These are phyloP conservation scores for Epichloe scottii DNA, from an alignment of 2,329 filamentous ascomycete genomes.

Conservation along the genomic window DNA sequence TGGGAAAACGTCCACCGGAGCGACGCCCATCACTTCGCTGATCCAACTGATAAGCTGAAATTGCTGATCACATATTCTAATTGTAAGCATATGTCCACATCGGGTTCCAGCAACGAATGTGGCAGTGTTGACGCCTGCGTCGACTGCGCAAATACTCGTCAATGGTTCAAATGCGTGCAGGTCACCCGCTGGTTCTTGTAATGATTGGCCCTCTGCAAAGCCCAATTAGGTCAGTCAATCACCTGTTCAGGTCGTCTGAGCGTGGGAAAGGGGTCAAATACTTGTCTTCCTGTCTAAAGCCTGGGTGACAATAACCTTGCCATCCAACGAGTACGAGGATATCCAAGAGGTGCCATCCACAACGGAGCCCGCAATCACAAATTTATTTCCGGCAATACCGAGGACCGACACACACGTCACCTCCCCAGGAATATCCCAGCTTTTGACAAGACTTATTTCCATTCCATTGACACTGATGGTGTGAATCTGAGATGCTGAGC, in stretches of 20 bases:
- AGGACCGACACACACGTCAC: slow-evolving; percentile 34
- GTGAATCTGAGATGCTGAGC: slow-evolving; percentile 25
- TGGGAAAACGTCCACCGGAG: slow-evolving; percentile 23
- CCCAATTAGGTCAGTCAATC: neutral
- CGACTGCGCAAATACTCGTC: slow-evolving; percentile 30
- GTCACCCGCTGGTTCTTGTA: neutral
- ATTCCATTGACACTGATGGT: slow-evolving; percentile 24
- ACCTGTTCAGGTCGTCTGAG: neutral
- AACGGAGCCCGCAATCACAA: slow-evolving; percentile 24
- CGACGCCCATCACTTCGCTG: slow-evolving; percentile 22
- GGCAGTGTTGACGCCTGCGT: slow-evolving; percentile 14
- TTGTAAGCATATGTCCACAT: slow-evolving; percentile 36
- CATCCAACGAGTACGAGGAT: slow-evolving; percentile 17
- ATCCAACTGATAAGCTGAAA: slow-evolving; percentile 15
- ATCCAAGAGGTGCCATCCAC: slow-evolving; percentile 21
- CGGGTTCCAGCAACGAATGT: slow-evolving; percentile 35
- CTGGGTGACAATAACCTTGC: slow-evolving; percentile 10
- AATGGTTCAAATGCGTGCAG: slow-evolving; percentile 24
- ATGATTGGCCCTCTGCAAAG: neutral
- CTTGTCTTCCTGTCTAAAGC: slow-evolving; percentile 2
- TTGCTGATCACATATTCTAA: slow-evolving; percentile 15
- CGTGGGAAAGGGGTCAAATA: neutral
- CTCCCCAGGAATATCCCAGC: slow-evolving; percentile 30
- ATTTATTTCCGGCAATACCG: slow-evolving; percentile 12
- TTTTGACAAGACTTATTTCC: slow-evolving; percentile 15